phyloP scores from a whole-genome alignment of 2,329 filamentous ascomycete genomes.

The Pseudocercospora macadamiae region DNA sequence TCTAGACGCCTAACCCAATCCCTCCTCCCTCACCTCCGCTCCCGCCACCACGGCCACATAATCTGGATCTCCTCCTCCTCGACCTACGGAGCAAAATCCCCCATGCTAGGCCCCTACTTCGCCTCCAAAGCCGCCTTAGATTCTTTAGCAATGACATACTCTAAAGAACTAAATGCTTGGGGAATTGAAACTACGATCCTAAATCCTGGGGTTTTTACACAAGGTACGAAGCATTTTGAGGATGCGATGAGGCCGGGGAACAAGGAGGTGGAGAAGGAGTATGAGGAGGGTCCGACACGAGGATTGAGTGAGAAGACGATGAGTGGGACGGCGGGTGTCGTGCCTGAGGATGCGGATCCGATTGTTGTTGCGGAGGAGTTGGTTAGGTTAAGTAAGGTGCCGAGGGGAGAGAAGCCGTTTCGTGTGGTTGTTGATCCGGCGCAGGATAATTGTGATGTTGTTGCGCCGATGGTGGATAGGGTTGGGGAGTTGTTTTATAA shows the following conservation, averaged over 20 bases:
- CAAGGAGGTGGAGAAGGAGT: constrained; percentile 8
- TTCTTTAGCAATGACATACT: constrained; percentile 13
- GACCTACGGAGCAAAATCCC: constrained; percentile 18
- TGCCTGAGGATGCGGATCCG: constrained; percentile 17
- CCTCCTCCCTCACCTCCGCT: constrained; percentile 20
- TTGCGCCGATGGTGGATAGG: constrained; percentile 7
- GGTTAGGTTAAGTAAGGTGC: constrained; percentile 5
- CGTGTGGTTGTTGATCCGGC: constrained; percentile 12
- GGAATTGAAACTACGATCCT: constrained; percentile 20
- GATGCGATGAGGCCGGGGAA: constrained; percentile 11
- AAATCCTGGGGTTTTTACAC: constrained; percentile 16
- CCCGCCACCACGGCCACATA: constrained; percentile 6
- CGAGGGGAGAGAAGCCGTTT: constrained; percentile 19
- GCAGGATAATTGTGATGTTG: constrained; percentile 11
- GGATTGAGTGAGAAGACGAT: constrained; percentile 15
- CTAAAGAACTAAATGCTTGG: constrained; percentile 16
- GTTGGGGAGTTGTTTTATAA: constrained; percentile 12
- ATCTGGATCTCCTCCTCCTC: constrained; percentile 18
- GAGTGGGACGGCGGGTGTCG: constrained; percentile 8
- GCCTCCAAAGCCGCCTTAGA: constrained; percentile 19
- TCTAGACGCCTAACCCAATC: constrained; percentile 19
- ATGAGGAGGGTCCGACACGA: constrained; percentile 11
- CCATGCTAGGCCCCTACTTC: constrained; percentile 15
- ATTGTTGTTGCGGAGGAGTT: constrained; percentile 16
- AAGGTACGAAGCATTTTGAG: constrained; percentile 13